Evolutionary conservation across 805 yeast species (phyloP).

Genomic region (Kuraishia borneana): DNA sequence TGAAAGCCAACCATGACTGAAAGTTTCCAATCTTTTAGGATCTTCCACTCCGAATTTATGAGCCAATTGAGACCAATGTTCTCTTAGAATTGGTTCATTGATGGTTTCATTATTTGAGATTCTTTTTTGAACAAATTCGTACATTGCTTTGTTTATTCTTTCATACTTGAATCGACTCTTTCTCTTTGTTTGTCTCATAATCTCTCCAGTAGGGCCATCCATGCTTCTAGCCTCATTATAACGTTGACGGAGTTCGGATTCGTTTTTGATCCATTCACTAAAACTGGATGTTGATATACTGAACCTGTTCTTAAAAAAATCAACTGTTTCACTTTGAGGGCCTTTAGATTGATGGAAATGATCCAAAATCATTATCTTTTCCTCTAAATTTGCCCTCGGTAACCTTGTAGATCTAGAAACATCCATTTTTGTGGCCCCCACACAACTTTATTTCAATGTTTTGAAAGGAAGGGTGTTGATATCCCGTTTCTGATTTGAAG

Average conservation of each 20-base stretch:
- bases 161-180: conserved; percentile 44
- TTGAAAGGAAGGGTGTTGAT: background rate
- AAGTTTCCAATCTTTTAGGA: conserved; percentile 42
- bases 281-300: conserved; percentile 50
- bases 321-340: conserved; percentile 50
- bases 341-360: conserved; percentile 32
- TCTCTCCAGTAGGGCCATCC: conserved; percentile 10
- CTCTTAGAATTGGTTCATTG: conserved; percentile 43
- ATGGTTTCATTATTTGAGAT: conserved; percentile 32
- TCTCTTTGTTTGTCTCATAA: conserved; percentile 23
- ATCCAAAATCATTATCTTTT: conserved; percentile 44
- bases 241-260: conserved; percentile 34
- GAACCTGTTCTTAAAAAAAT: conserved; percentile 33
- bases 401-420: conserved; percentile 5
- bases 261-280: conserved; percentile 51
- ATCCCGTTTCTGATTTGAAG: background rate
- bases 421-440: background rate
- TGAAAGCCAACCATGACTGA: conserved; percentile 54
- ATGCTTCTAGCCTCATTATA: conserved; percentile 21
- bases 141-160: conserved; percentile 50
- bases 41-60: conserved; percentile 46
- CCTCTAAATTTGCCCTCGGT: conserved; percentile 48
- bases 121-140: conserved; percentile 33
- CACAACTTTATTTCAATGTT: background rate
- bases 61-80: conserved; percentile 46